Evolutionary conservation across 495 filamentous ascomycete species (phyloP).

Genomic region (Aspergillus saccharolyticus): DNA sequence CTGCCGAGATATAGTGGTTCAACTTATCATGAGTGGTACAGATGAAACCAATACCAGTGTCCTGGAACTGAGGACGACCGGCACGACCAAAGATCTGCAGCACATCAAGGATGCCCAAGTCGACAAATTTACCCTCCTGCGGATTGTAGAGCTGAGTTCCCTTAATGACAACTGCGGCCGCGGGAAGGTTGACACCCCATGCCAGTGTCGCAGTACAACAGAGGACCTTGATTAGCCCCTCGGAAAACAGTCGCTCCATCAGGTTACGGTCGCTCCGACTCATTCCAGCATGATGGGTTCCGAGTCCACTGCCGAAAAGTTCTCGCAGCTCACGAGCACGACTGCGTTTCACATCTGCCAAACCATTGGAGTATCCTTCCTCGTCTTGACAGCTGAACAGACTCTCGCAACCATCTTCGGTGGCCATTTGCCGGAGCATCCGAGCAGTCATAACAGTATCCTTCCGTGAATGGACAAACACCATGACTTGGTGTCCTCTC

Average conservation of each 20-base stretch:
- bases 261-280: constrained; percentile 86
- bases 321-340: constrained; percentile 83
- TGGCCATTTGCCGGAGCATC: constrained; percentile 78
- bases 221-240: constrained; percentile 88
- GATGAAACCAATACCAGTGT: constrained; percentile 94
- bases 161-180: constrained; percentile 96
- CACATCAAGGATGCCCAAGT: constrained; percentile 94
- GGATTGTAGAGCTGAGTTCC: constrained; percentile 96
- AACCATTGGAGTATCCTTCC: constrained; percentile 62
- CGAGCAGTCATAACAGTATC: constrained; percentile 87
- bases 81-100: constrained; percentile 98
- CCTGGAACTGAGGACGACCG: constrained; percentile 94
- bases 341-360: constrained; percentile 75
- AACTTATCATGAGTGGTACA: constrained; percentile 91
- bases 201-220: constrained; percentile 98
- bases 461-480: constrained; percentile 95
- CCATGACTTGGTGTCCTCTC: constrained; percentile 90
- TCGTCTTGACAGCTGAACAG: constrained; percentile 71
- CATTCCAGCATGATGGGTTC: constrained; percentile 96
- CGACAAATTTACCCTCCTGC: constrained; percentile 92
- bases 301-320: constrained; percentile 81
- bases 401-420: constrained; percentile 68
- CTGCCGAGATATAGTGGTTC: constrained; percentile 84
- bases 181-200: constrained; percentile 98
- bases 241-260: constrained; percentile 82